These are phyloP conservation scores for Danielozyma ontarioensis DNA, from an alignment of 805 yeast species.

Conservation along the genomic window DNA sequence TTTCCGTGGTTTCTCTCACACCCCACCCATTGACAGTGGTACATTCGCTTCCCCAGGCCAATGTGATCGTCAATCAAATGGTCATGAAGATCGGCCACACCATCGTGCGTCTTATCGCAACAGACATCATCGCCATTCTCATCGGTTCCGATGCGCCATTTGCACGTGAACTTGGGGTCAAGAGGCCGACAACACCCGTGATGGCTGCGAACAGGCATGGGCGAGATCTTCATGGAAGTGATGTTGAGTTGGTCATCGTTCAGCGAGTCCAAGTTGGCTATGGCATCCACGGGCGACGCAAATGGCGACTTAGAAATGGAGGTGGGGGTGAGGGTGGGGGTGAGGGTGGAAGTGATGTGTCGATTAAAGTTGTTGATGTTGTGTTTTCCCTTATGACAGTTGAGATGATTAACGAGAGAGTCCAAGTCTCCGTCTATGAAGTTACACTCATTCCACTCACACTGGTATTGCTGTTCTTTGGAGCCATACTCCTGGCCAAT, in stretches of 20 bases:
- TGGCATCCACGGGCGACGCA: neutral
- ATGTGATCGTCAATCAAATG: slow-evolving; percentile 70
- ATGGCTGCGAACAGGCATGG: slow-evolving; percentile 4
- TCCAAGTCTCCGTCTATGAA: slow-evolving; percentile 50
- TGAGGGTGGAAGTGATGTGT: slow-evolving; percentile 3
- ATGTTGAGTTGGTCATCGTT: slow-evolving; percentile 16
- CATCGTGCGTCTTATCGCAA: slow-evolving; percentile 49
- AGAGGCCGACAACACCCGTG: slow-evolving; percentile 5
- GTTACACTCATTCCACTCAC: slow-evolving; percentile 77
- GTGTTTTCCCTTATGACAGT: slow-evolving; percentile 19
- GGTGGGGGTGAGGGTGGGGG: neutral
- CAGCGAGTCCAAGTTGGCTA: no score
- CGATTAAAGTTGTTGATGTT: slow-evolving; percentile 4
- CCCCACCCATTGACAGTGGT: slow-evolving; percentile 72
- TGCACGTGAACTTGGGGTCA: slow-evolving; percentile 39
- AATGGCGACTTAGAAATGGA: neutral
- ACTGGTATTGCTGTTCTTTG: slow-evolving; percentile 27
- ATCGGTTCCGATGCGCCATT: slow-evolving; percentile 33
- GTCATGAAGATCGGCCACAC: slow-evolving; percentile 59
- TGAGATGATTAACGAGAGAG: slow-evolving; percentile 51
- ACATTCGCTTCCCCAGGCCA: slow-evolving; percentile 64
- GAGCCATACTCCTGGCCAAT: slow-evolving; percentile 41
- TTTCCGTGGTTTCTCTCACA: slow-evolving; percentile 60
- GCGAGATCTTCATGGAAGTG: slow-evolving; percentile 28
- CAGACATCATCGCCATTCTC: slow-evolving; percentile 22